Evolutionary conservation across 116 monocot species (phyloP).

Genomic region (Zostera marina): DNA sequence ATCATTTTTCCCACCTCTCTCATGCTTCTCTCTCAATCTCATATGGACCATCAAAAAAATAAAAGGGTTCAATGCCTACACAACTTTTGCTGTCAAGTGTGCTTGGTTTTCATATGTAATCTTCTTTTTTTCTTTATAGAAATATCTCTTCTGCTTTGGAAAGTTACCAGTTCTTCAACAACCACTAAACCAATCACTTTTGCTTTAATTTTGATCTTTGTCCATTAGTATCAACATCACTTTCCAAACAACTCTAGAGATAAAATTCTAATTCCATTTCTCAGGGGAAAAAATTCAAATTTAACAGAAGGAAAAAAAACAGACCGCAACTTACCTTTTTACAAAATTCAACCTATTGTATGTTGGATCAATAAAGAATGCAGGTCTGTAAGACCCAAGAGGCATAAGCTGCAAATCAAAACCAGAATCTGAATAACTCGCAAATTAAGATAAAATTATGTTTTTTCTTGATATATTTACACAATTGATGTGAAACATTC

Average conservation of each 20-base stretch:
- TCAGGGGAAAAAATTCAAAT: too few relatives aligned
- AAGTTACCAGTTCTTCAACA: constrained; percentile 3
- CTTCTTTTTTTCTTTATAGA: constrained; percentile 2
- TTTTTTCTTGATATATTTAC: too few relatives aligned
- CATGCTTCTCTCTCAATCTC: neutral
- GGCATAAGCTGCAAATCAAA: neutral
- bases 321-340: neutral
- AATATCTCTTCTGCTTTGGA: constrained; percentile 2
- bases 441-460: too few relatives aligned
- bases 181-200: neutral
- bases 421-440: too few relatives aligned
- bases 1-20: neutral
- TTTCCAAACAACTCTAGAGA: neutral
- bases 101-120: constrained; percentile 2
- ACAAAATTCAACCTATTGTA: neutral
- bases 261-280: neutral
- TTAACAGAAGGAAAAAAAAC: neutral
- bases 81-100: constrained; percentile 5
- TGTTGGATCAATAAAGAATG: neutral
- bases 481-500: too few relatives aligned
- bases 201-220: neutral
- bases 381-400: neutral
- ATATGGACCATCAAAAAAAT: constrained; percentile 4
- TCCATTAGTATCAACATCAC: neutral
- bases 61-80: constrained; percentile 8